phyloP scores from a whole-genome alignment of 805 yeast species.

The Clavispora santaluciae region DNA sequence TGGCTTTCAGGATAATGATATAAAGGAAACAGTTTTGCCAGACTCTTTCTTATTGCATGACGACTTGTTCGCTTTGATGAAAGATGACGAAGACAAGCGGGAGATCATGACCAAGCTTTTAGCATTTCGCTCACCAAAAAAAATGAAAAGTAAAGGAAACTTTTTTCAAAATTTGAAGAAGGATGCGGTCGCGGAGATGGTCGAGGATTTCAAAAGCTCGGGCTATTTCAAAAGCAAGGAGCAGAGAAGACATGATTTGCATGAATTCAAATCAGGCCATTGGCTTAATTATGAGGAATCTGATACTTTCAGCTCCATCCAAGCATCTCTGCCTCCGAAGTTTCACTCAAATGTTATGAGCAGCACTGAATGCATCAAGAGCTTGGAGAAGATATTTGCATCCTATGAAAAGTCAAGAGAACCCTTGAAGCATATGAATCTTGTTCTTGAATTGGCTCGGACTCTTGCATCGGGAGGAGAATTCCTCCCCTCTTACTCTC shows the following conservation, averaged over 20 bases:
- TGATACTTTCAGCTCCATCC: conserved; percentile 21
- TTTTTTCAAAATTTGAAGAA: conserved; percentile 14
- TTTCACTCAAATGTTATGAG: conserved; percentile 12
- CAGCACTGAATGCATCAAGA: conserved; percentile 19
- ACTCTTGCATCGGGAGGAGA: conserved; percentile 9
- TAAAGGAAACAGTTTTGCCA: background rate
- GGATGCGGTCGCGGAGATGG: conserved; percentile 5
- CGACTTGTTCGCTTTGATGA: conserved; percentile 16
- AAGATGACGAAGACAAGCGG: conserved; percentile 11
- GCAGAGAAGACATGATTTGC: conserved; percentile 20
- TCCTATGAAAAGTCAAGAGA: conserved; percentile 9
- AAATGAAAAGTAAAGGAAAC: conserved; percentile 10
- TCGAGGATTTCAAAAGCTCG: conserved; percentile 9
- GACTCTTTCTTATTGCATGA: conserved; percentile 13
- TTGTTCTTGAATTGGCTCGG: conserved; percentile 9
- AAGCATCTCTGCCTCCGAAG: conserved; percentile 9
- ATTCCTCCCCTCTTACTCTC: conserved; percentile 20
- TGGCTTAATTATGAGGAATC: conserved; percentile 29
- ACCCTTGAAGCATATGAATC: conserved; percentile 8
- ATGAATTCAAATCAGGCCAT: conserved; percentile 26
- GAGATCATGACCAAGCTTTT: conserved; percentile 16
- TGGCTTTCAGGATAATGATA: conserved; percentile 11
- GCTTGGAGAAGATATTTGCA: conserved; percentile 16
- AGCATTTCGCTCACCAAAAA: conserved; percentile 2
- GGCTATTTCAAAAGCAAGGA: conserved; percentile 22